A percentile compares a stretch with the other conserved stretches of the same genome.
These are phyloP conservation scores for Cercospora sp. DNA, from an alignment of 2,329 filamentous ascomycete genomes.

Conservation along the genomic window DNA sequence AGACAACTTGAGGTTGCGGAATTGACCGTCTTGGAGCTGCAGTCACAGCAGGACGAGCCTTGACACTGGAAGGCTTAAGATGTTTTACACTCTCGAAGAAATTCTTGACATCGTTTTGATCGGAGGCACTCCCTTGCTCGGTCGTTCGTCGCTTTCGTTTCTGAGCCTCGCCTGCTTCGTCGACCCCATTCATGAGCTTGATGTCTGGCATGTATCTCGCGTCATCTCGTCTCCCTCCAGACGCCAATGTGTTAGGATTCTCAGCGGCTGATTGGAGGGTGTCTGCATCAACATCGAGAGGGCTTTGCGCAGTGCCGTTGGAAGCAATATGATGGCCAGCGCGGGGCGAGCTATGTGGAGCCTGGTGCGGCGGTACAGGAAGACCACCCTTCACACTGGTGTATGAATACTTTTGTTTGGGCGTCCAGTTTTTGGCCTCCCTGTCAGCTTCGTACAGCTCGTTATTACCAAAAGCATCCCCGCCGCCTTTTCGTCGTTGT, in stretches of 20 bases:
- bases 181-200: not conserved
- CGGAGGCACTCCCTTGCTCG: not conserved
- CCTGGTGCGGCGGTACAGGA: not conserved
- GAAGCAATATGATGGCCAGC: not conserved
- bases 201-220: not conserved
- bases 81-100: not conserved
- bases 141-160: not conserved
- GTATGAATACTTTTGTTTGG: not conserved
- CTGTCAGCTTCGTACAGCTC: not conserved
- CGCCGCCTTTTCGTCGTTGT: not conserved
- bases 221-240: not conserved
- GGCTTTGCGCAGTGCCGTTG: not conserved
- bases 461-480: slow-evolving; percentile 10
- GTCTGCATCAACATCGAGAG: not conserved
- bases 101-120: not conserved
- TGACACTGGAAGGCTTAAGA: not conserved
- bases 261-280: not conserved
- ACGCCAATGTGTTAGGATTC: not conserved
- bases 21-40: not conserved
- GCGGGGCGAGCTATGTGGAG: not conserved
- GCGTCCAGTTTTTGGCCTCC: not conserved
- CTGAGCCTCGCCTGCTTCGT: not conserved
- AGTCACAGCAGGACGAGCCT: not conserved
- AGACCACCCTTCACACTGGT: not conserved
- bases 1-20: not conserved